Conservation (phyloP, 352 stramenopile genomes). For the Globisporangium camurandrum region DNA sequence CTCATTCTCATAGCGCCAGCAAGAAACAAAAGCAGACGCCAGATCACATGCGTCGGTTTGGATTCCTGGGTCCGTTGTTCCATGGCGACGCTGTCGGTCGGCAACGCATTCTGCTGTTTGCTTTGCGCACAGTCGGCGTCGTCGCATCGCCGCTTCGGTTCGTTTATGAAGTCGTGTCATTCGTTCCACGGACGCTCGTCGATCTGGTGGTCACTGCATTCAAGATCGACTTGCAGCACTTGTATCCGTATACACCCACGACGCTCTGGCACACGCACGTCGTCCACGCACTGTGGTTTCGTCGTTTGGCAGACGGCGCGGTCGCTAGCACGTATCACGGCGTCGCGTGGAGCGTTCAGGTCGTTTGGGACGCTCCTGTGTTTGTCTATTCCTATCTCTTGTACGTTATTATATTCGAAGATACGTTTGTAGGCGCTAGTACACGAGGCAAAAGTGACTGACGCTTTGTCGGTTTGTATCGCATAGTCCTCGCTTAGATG, state of each 20-base stretch:
- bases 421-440: background rate
- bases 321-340: constrained; percentile 42
- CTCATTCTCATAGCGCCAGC: constrained; percentile 10
- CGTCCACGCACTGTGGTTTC: constrained; percentile 38
- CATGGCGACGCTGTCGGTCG: constrained; percentile 39
- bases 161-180: constrained; percentile 41
- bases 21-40: constrained; percentile 24
- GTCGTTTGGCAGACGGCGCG: constrained; percentile 42
- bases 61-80: constrained; percentile 61
- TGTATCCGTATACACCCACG: constrained; percentile 17
- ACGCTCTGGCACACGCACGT: constrained; percentile 5
- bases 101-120: constrained; percentile 52
- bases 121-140: constrained; percentile 45
- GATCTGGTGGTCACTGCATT: constrained; percentile 30
- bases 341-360: constrained; percentile 31
- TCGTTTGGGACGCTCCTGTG: constrained; percentile 65
- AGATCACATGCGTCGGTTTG: constrained; percentile 46
- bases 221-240: constrained; percentile 23
- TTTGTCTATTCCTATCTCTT: constrained; percentile 71
- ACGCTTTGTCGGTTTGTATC: background rate
- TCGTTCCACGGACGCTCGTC: constrained; percentile 37
- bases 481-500: constrained; percentile 49
- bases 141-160: constrained; percentile 43
- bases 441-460: background rate
- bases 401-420: constrained; percentile 20